A percentile compares a stretch with the other conserved stretches of the same genome.
These are phyloP conservation scores for Beauveria sp. DNA, from an alignment of 2,329 filamentous ascomycete genomes.

Conservation along the genomic window DNA sequence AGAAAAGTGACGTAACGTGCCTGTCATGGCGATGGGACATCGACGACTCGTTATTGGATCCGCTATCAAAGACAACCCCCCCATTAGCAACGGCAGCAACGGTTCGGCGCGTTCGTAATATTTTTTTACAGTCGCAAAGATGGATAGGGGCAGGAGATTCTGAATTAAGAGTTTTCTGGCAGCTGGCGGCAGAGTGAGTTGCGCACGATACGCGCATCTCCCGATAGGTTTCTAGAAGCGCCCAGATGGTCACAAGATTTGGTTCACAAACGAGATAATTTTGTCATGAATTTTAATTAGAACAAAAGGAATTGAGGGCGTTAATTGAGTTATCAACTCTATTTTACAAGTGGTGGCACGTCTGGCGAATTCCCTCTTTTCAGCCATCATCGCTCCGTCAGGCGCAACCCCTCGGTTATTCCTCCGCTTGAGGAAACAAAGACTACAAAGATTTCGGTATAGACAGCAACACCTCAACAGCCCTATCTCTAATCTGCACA, in stretches of 20 bases:
- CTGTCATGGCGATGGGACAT: background rate
- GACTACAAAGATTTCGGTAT: conserved; percentile 36
- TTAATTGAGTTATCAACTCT: conserved; percentile 55
- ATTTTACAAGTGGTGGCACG: conserved; percentile 55
- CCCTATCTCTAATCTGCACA: conserved; percentile 24
- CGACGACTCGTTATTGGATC: background rate
- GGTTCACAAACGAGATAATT: background rate
- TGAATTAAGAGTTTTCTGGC: background rate
- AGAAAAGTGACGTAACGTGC: background rate
- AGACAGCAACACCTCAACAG: conserved; percentile 36
- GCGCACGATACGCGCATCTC: background rate
- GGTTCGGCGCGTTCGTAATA: background rate
- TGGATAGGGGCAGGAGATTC: background rate
- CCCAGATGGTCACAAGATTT: background rate
- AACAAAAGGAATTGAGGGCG: conserved; percentile 55
- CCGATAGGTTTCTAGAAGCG: background rate
- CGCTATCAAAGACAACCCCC: background rate
- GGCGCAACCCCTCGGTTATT: conserved; percentile 38
- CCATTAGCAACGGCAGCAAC: background rate
- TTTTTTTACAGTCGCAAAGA: background rate
- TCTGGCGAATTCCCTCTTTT: conserved; percentile 38
- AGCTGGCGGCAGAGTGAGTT: background rate
- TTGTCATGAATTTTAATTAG: conserved; percentile 17
- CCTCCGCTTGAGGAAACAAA: conserved; percentile 40
- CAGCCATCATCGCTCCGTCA: conserved; percentile 37